Evolutionary conservation across 768 basidiomycete species (phyloP).

Genomic region (Calocera cornea): DNA sequence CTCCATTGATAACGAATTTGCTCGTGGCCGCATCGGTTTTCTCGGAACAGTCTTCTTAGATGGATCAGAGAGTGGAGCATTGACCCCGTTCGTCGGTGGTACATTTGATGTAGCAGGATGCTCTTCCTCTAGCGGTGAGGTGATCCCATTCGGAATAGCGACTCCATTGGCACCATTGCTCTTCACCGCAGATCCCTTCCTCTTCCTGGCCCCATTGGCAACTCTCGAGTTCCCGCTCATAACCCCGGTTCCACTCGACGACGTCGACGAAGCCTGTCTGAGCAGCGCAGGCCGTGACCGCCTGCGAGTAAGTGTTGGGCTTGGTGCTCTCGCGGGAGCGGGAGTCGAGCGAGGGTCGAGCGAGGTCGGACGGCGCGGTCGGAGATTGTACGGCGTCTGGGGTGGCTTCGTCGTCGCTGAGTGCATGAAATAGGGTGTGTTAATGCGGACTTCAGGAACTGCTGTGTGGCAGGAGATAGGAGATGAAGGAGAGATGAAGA

Average conservation of each 20-base stretch:
- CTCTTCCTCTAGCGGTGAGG: not conserved
- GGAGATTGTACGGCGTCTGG: not conserved
- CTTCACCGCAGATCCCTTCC: not conserved
- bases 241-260: not conserved
- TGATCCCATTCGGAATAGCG: too few relatives aligned
- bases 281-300: not conserved
- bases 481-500: not conserved
- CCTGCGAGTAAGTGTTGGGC: not conserved
- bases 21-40: not conserved
- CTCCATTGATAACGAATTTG: not conserved
- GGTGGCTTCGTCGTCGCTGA: not conserved
- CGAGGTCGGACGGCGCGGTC: not conserved
- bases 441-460: not conserved
- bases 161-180: not conserved
- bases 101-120: not conserved
- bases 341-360: not conserved
- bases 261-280: not conserved
- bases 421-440: not conserved
- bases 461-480: not conserved
- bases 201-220: not conserved
- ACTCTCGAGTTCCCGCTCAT: not conserved
- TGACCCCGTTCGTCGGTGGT: not conserved
- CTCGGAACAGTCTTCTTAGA: not conserved
- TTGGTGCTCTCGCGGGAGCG: not conserved
- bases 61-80: not conserved